Evolutionary conservation across 2,329 filamentous ascomycete genomes (phyloP), one percentile per base, ranked within the genome.

Genomic region (Aspergillus carbonarius): DNA sequence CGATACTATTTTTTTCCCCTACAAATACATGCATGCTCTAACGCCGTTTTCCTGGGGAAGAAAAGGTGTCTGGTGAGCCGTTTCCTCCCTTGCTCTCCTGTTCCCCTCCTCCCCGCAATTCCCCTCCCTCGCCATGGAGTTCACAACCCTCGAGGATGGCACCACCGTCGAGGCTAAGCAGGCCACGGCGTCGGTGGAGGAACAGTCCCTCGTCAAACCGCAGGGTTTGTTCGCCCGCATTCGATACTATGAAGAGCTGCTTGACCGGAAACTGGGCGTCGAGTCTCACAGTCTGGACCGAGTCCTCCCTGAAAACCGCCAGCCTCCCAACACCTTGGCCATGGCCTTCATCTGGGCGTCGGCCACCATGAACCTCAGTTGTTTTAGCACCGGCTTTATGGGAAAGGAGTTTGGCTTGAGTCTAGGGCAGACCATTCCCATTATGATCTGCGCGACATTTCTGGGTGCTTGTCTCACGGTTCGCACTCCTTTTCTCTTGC

Each of bases 281-380:
- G 82, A 83, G 68, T 75, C 79, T 2, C 70, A 81, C 50, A 79
- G 78, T 44, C 76, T 82, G 47, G 70, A 71, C 9, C 76, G 82
- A 56, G 79, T 81, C 61, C 73, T 73, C 5, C 76, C 80, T 34
- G 66, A 67, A 35, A 56, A 67, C 10, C 60, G 61, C 4, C 55
- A 58, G 13, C 47, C 60, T 72, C 72, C 70, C 18, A 78, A 79
- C 64, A 76, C 78, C 60, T 67, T 79, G 55, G 74, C 75, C 57
- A 84, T 83, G 81, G 81, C 79, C 10, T 68, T 82, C 58, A 72
- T 84, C 57, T 84, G 82, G 82, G 80, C 81, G 18, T 79, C 75
- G 46, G 78, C 76, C 9, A 82, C 79, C 1, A 79, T 83, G 76
- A 83, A 83, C 66, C 74, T 79, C 25, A 78, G 76, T 37, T 83